Evolutionary conservation across 306 rosid species (phyloP), one percentile per base, ranked within the genome.

Genomic region (Vigna reflexopilosa): DNA sequence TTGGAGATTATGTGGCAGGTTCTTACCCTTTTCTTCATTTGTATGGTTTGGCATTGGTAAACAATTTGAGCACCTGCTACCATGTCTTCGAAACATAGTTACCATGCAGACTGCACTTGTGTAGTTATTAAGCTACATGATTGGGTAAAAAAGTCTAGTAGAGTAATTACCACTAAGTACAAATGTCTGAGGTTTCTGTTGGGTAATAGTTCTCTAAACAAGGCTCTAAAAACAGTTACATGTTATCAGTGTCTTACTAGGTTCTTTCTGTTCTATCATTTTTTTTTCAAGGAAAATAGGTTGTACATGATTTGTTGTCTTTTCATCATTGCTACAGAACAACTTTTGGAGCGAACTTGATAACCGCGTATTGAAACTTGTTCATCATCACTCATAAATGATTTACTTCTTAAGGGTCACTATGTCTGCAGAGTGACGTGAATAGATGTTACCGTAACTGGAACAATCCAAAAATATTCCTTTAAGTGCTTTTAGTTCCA

Each of bases 401-500:
- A 51, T 63, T 50, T 0, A 19, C 38, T 12, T 17, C 5, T 32
- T 57, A 22, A 34, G 4, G 12, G 34, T 36, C 65, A 36, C 62
- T 61, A 38, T 71, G 61, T 40, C 26, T 36, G 19, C 26, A 57
- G 36, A 12, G 20, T 69, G 22, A 63, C 54, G 73, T 42, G 65
- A 49, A 65, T 48, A 17, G 72, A 68, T 70, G 28, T 26, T 26
- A 59, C 16, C 10, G 62, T 67, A 64, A 26, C 13, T 4, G 40
- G 76, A 22, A 47, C 55, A 61, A 45, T 49, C 62, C 12, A 57
- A 54, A 9, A 67, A 75, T 64, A 70, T 77, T 83, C 77, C 58
- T 52, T 22, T 32, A 4, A 45, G 17, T 42, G 4, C 26, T 9
- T 67, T 42, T 73, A 26, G 40, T 47, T 24, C 30, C 16, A 74